Percentiles rank a stretch among this genome's conserved stretches.
These are phyloP conservation scores for Lithocarpus polystachyus DNA, from an alignment of 306 rosid species.

Conservation along the genomic window DNA sequence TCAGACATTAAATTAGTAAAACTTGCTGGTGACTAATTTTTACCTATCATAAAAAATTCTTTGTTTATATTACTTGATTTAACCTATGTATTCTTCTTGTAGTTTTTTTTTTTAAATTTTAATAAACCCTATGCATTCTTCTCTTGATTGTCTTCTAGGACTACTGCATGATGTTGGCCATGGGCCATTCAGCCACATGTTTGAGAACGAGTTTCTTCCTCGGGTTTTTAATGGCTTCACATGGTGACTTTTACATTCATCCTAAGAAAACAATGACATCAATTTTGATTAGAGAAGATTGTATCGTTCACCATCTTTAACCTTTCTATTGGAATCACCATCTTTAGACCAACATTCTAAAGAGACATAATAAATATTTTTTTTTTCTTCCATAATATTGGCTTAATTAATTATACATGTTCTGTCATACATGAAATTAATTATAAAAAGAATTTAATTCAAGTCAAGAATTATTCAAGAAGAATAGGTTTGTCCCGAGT, in stretches of 20 bases:
- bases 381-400: not conserved
- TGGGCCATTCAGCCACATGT: slow-evolving; percentile 55
- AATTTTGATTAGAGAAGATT: not conserved
- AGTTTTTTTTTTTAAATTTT: no score
- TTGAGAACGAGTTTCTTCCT: slow-evolving; percentile 49
- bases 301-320: not conserved
- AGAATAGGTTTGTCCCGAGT: not conserved
- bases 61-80: slow-evolving; percentile 20
- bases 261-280: not conserved
- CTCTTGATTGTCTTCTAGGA: slow-evolving; percentile 22
- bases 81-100: slow-evolving; percentile 7
- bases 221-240: slow-evolving; percentile 22
- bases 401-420: not conserved
- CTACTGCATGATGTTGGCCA: slow-evolving; percentile 59
- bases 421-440: not conserved
- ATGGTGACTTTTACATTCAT: slow-evolving; percentile 34
- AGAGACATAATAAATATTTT: not conserved
- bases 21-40: slow-evolving; percentile 44
- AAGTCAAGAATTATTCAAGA: not conserved
- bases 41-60: slow-evolving; percentile 14
- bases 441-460: not conserved
- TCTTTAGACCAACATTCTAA: not conserved
- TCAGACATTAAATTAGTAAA: slow-evolving; percentile 39
- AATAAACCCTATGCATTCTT: slow-evolving; percentile 10
- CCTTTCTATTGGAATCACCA: not conserved